Conservation (phyloP, 148 eudicot species). For the Linanthus parryae region DNA sequence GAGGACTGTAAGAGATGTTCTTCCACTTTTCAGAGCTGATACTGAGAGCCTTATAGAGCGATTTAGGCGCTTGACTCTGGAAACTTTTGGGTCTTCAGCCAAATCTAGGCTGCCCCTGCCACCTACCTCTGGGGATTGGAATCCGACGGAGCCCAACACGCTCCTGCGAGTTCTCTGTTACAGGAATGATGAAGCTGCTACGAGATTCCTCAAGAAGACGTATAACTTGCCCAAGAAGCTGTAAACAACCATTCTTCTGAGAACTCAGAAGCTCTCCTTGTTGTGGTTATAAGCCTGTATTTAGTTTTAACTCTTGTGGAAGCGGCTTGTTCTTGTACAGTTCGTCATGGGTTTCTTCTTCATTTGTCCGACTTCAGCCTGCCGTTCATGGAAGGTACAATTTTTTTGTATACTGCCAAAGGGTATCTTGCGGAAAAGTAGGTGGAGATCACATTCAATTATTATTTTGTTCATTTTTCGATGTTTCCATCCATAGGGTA, state of each 20-base stretch:
- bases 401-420: neutral
- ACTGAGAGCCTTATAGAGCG: conserved; percentile 71
- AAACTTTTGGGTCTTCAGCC: conserved; percentile 74
- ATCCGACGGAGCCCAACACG: conserved; percentile 80
- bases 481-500: conserved; percentile 2
- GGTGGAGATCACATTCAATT: conserved; percentile 2
- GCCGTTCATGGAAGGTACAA: neutral
- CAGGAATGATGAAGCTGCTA: conserved; percentile 77
- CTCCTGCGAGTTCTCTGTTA: conserved; percentile 86
- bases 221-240: conserved; percentile 90
- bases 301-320: neutral
- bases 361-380: conserved; percentile 1
- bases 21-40: conserved; percentile 74
- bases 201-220: conserved; percentile 79
- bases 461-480: conserved; percentile 3
- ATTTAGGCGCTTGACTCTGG: conserved; percentile 60
- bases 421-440: neutral
- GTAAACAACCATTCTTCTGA: conserved; percentile 15
- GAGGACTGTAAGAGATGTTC: conserved; percentile 65
- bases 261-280: neutral
- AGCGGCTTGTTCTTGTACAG: conserved; percentile 23
- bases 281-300: conserved; percentile 6
- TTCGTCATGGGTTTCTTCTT: conserved; percentile 5
- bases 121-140: conserved; percentile 92
- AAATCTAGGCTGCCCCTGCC: conserved; percentile 82